These are phyloP conservation scores for Hypoxylon sp. DNA, from an alignment of 2,329 filamentous ascomycete genomes.

Conservation along the genomic window DNA sequence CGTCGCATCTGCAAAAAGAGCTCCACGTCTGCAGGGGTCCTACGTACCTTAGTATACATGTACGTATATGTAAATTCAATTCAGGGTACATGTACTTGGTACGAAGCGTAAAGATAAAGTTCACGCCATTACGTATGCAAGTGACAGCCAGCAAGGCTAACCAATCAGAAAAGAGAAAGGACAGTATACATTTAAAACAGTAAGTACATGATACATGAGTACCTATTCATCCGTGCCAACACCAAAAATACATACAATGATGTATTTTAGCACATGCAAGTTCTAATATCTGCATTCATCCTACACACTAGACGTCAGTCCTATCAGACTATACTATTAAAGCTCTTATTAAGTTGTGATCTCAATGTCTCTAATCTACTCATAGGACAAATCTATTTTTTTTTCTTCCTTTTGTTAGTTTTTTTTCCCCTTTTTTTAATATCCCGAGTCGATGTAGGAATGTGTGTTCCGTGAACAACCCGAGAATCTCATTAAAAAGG, in stretches of 20 bases:
- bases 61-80: constrained; percentile 15
- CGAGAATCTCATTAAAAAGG: no score
- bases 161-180: constrained; percentile 8
- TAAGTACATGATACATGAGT: neutral
- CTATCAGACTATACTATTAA: no score
- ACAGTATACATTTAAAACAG: neutral
- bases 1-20: constrained; percentile 39
- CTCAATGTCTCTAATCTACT: no score
- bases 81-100: constrained; percentile 4
- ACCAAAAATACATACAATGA: neutral
- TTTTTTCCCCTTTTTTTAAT: no score
- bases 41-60: neutral
- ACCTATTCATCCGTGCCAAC: no score
- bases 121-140: neutral
- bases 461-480: neutral
- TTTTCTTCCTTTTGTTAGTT: no score
- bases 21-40: constrained; percentile 33
- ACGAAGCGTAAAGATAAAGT: neutral
- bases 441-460: neutral
- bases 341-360: no score
- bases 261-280: neutral
- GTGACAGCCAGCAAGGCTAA: neutral
- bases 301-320: neutral
- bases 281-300: neutral
- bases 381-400: no score